Evolutionary conservation across 2,329 filamentous ascomycete species (phyloP).

Genomic region (Ophiognomonia clavigignenti-juglandacearum): DNA sequence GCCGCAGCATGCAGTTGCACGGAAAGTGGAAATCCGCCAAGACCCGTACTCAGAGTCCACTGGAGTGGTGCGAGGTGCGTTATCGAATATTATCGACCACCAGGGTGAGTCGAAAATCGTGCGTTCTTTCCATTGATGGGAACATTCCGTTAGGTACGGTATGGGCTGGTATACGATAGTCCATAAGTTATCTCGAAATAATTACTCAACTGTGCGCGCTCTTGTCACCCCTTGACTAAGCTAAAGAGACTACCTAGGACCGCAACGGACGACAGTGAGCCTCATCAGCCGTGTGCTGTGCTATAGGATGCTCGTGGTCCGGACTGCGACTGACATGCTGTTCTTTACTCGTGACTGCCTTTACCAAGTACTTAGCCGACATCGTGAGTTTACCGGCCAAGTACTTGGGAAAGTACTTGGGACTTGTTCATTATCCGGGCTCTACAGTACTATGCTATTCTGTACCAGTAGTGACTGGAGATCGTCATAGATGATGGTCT

Average conservation of each 20-base stretch:
- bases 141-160: too few relatives aligned
- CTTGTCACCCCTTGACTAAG: neutral
- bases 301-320: neutral
- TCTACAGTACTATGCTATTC: too few relatives aligned
- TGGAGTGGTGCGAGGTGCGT: too few relatives aligned
- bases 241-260: neutral
- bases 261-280: conserved; percentile 15
- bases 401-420: too few relatives aligned
- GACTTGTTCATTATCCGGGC: too few relatives aligned
- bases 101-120: conserved; percentile 5
- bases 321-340: neutral
- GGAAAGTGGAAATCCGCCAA: neutral
- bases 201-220: neutral
- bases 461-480: too few relatives aligned
- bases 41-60: neutral
- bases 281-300: neutral
- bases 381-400: too few relatives aligned
- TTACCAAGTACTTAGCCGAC: too few relatives aligned
- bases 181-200: neutral
- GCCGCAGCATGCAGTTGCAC: neutral
- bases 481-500: too few relatives aligned
- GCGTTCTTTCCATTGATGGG: neutral
- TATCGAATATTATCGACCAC: neutral
- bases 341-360: too few relatives aligned
- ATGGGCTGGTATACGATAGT: too few relatives aligned